Evolutionary conservation across 148 eudicot species (phyloP), one percentile per base, ranked within the genome.

Genomic region (Vaccinium corymbosum): DNA sequence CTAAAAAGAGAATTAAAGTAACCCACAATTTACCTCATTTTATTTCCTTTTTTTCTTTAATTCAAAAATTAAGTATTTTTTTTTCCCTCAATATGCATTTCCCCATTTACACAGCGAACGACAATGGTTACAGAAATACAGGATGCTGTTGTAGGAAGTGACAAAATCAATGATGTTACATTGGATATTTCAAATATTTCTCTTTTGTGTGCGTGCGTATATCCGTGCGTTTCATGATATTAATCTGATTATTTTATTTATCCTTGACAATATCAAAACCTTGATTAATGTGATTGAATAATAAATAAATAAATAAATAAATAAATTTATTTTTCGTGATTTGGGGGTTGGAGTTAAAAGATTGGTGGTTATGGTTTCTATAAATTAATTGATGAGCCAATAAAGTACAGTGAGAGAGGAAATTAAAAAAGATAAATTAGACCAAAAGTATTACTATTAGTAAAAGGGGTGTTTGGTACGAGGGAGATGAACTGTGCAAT

Each of bases 401-500:
- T 38, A 38, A 73, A 73, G 51, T 42, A 6, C 8, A 32, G 35
- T 25, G 12, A 75, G 22, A 8, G 17, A 42, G 2, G 76, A 8
- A 73, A 73, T 35, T 16, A 73, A 73, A 1, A 42, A 20, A 75
- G 19, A 73, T 0, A 42, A 75, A 75, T 1, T 9, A 22, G 51
- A 46, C 20, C 12, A 19, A 74, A 16, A 8, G n/a, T 19, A 74
- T 17, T 74, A 42, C 20, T 74, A 35, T 4, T 59, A 62, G n/a
- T 20, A 4, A 7, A 20, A 19, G 22, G 51, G 51, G 49, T 75
- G 78, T 75, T 75, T 75, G 78, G 78, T 75, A 48, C 25, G 78
- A 42, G 78, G 78, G 52, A 75, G 78, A 75, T 75, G 52, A 75
- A 78, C 80, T 78, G 20, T 51, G 80, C 73, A 51, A 51, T 78